Conservation (phyloP, 179 eudicot genomes). For the Pouteria campechiana region DNA sequence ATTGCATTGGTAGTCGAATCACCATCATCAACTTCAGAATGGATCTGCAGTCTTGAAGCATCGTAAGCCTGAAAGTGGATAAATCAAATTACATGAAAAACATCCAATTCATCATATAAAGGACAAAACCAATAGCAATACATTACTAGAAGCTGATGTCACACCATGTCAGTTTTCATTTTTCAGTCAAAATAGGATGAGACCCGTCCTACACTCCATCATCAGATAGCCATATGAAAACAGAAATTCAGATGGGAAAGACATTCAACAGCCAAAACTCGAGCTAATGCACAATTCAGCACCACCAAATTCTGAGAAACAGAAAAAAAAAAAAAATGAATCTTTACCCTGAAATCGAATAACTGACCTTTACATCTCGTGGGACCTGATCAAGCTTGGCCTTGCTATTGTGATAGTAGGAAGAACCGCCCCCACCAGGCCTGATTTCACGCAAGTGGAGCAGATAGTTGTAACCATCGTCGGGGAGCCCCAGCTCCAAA, state of each 20-base stretch:
- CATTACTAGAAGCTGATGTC: background rate
- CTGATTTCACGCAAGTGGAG: constrained; percentile 79
- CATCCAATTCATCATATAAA: background rate
- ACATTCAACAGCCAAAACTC: too few species aligned
- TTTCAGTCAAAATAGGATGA: too few species aligned
- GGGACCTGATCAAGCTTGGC: constrained; percentile 53
- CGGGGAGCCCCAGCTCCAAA: constrained; percentile 87
- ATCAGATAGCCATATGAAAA: too few species aligned
- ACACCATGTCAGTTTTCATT: too few species aligned
- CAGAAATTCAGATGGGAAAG: too few species aligned
- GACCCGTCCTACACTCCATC: too few species aligned
- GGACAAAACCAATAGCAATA: background rate
- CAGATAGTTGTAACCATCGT: constrained; percentile 91
- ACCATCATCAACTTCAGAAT: constrained; percentile 18
- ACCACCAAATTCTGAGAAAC: too few species aligned
- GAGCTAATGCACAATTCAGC: too few species aligned
- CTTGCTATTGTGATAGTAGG: constrained; percentile 61
- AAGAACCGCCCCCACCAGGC: constrained; percentile 66
- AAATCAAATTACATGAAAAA: background rate
- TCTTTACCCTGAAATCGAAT: too few species aligned
- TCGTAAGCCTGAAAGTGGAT: constrained; percentile 57
- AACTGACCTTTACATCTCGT: constrained; percentile 68
- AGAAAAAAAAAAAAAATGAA: too few species aligned
- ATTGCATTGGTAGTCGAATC: constrained; percentile 36
- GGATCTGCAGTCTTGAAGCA: constrained; percentile 65